Conservation (phyloP, 495 filamentous ascomycete genomes). For the Alectoria sarmentosa region DNA sequence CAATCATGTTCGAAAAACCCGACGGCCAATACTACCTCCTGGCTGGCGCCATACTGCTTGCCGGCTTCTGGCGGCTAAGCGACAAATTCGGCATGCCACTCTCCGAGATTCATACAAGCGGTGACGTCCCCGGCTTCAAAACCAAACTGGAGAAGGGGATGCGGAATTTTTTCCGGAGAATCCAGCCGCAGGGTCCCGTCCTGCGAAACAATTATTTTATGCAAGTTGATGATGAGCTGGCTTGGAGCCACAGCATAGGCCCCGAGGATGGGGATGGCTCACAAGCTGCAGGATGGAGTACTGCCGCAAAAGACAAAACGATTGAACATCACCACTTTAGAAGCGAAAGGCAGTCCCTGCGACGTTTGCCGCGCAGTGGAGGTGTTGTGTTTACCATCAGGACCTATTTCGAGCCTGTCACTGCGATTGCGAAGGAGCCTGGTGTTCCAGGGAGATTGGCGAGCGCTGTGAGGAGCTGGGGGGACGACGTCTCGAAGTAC, state of each 20-base stretch:
- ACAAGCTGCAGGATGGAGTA: conserved; percentile 59
- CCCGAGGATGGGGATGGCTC: conserved; percentile 49
- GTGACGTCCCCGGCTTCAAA: conserved; percentile 69
- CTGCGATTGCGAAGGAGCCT: conserved; percentile 56
- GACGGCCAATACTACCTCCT: conserved; percentile 84
- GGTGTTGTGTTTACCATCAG: conserved; percentile 76
- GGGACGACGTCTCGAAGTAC: conserved; percentile 73
- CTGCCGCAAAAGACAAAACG: conserved; percentile 68
- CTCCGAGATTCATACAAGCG: conserved; percentile 76
- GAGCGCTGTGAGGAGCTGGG: conserved; percentile 75
- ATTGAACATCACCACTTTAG: conserved; percentile 73
- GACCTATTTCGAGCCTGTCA: conserved; percentile 70
- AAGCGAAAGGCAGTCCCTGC: conserved; percentile 69
- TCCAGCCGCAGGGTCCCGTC: conserved; percentile 59
- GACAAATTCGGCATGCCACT: conserved; percentile 84
- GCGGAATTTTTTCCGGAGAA: conserved; percentile 67
- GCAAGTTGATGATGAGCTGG: conserved; percentile 65
- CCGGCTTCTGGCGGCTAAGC: conserved; percentile 80
- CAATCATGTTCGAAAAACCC: conserved; percentile 72
- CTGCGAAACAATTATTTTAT: conserved; percentile 70
- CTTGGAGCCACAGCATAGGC: conserved; percentile 72
- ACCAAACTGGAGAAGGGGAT: conserved; percentile 77
- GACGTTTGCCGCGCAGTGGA: conserved; percentile 64
- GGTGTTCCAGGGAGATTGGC: conserved; percentile 68
- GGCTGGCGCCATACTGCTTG: conserved; percentile 70